Conservation (phyloP, 2,329 filamentous ascomycete genomes). For the Aspergillus viridinutans region DNA sequence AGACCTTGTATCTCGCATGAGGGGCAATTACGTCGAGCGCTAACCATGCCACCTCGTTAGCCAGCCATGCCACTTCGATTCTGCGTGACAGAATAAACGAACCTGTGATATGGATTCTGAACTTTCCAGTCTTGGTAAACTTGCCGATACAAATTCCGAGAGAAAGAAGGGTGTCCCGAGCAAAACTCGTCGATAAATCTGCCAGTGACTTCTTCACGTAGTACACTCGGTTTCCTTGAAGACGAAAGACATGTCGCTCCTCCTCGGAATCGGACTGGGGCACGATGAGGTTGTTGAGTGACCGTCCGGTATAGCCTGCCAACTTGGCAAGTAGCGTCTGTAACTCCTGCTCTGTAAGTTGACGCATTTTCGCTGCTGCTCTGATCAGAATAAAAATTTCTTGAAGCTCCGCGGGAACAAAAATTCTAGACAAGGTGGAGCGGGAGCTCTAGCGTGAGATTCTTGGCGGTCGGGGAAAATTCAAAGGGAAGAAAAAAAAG, state of each 20-base stretch:
- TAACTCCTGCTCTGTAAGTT: constrained; percentile 64
- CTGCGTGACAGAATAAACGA: background rate
- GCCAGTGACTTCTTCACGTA: constrained; percentile 87
- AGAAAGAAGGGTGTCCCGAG: constrained; percentile 75
- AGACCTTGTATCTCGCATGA: constrained; percentile 93
- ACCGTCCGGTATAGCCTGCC: constrained; percentile 85
- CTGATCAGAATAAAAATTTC: background rate
- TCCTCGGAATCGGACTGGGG: constrained; percentile 64
- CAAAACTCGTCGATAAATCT: constrained; percentile 83
- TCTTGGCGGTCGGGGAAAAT: constrained; percentile 23
- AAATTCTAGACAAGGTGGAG: constrained; percentile 21
- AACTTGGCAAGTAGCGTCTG: constrained; percentile 85
- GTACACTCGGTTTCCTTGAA: constrained; percentile 80
- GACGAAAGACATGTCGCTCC: constrained; percentile 80
- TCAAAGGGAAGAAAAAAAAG: constrained; percentile 24
- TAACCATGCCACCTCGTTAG: background rate
- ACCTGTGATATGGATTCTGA: constrained; percentile 81
- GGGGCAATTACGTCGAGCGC: constrained; percentile 83
- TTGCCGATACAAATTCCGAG: constrained; percentile 86
- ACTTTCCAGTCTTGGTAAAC: constrained; percentile 95
- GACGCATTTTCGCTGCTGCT: constrained; percentile 56
- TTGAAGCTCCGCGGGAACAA: constrained; percentile 19
- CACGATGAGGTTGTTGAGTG: constrained; percentile 78
- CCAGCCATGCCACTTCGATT: background rate
- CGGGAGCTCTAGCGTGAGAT: constrained; percentile 15